Evolutionary conservation across 2,329 filamentous ascomycete genomes (phyloP).

Genomic region (Tolypocladium ophioglossoides): DNA sequence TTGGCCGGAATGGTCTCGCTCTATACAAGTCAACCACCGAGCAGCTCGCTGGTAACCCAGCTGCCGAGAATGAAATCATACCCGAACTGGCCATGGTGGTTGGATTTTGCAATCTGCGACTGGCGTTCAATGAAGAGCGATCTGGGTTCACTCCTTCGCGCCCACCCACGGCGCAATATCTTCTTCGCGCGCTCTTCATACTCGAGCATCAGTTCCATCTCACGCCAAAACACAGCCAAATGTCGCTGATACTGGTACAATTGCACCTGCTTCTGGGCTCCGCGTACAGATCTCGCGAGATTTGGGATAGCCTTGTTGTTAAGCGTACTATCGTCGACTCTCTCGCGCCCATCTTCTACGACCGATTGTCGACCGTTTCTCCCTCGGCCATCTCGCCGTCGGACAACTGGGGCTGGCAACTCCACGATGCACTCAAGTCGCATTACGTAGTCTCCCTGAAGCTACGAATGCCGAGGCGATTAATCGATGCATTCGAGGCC

Average conservation of each 20-base stretch:
- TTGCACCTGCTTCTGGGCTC: slow-evolving; percentile 42
- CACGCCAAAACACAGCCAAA: slow-evolving; percentile 33
- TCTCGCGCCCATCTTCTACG: slow-evolving; percentile 42
- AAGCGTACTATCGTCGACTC: slow-evolving; percentile 50
- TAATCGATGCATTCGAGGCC: slow-evolving; percentile 36
- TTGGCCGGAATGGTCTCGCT: slow-evolving; percentile 12
- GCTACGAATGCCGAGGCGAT: slow-evolving; percentile 29
- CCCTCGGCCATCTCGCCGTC: slow-evolving; percentile 26
- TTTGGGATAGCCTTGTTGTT: slow-evolving; percentile 41
- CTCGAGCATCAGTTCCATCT: slow-evolving; percentile 37
- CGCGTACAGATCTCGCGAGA: slow-evolving; percentile 30
- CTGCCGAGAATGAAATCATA: slow-evolving; percentile 8
- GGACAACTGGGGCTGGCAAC: slow-evolving; percentile 20
- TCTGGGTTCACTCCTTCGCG: slow-evolving; percentile 1
- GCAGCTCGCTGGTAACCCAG: slow-evolving; percentile 1
- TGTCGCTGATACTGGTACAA: slow-evolving; percentile 40
- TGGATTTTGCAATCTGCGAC: slow-evolving; percentile 22
- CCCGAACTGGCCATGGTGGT: slow-evolving; percentile 25
- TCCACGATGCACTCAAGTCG: slow-evolving; percentile 30
- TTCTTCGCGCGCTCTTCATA: slow-evolving; percentile 38
- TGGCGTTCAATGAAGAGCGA: slow-evolving; percentile 12
- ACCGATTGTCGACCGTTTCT: slow-evolving; percentile 41
- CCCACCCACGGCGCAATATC: slow-evolving; percentile 13
- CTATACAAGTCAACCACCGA: slow-evolving; percentile 6
- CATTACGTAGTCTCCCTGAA: slow-evolving; percentile 37